These are phyloP conservation scores for Eucalyptus curtisii DNA, from an alignment of 345 rosid genomes.

Conservation along the genomic window DNA sequence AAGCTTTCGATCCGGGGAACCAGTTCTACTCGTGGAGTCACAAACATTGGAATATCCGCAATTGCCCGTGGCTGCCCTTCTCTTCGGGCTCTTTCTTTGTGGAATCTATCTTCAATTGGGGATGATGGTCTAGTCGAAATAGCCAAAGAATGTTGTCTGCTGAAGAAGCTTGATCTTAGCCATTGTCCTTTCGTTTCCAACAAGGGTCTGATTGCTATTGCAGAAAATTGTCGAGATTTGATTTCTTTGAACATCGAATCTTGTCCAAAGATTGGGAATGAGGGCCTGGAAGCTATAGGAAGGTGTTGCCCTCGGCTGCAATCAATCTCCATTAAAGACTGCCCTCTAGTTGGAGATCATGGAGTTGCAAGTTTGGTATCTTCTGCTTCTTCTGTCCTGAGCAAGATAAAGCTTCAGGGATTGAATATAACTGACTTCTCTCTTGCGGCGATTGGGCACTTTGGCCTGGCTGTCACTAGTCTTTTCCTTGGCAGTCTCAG, in stretches of 20 bases:
- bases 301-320: constrained; percentile 37
- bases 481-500: constrained; percentile 36
- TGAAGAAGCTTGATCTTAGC: constrained; percentile 66
- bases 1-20: constrained; percentile 58
- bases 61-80: constrained; percentile 57
- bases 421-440: constrained; percentile 66
- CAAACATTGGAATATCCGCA: constrained; percentile 43
- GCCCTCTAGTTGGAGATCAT: constrained; percentile 65
- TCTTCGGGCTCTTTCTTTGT: constrained; percentile 48
- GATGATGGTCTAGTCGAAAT: constrained; percentile 46
- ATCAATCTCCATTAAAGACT: constrained; percentile 50
- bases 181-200: constrained; percentile 46
- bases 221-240: constrained; percentile 48
- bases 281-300: constrained; percentile 52
- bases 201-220: constrained; percentile 50
- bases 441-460: constrained; percentile 69
- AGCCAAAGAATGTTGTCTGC: constrained; percentile 42
- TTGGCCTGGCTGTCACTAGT: constrained; percentile 37
- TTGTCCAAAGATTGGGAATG: constrained; percentile 48
- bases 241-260: constrained; percentile 39
- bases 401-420: constrained; percentile 55
- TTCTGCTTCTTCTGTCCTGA: constrained; percentile 26
- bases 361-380: constrained; percentile 51
- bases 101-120: constrained; percentile 48
- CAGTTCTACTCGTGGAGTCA: constrained; percentile 31